Percentiles rank a stretch among this genome's conserved stretches.
phyloP scores from a whole-genome alignment of 2,329 filamentous ascomycete species.

The Colletotrichum spaethianum region DNA sequence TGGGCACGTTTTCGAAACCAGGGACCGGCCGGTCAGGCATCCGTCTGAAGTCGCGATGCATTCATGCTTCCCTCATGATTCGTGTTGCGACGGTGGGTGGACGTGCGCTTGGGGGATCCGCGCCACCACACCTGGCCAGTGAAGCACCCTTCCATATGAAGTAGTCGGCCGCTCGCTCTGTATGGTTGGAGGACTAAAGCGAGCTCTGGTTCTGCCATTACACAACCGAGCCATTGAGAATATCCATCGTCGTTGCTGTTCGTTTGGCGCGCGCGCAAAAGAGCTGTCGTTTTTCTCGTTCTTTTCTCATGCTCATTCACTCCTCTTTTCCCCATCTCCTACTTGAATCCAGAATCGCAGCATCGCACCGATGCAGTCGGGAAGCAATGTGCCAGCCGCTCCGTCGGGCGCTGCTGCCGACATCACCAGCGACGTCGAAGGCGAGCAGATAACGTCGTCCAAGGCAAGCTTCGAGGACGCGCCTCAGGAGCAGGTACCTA shows the following conservation, averaged over 20 bases:
- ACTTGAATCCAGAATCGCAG: background rate
- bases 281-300: slow-evolving; percentile 27
- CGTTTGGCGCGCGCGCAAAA: slow-evolving; percentile 27
- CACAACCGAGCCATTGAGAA: slow-evolving; percentile 18
- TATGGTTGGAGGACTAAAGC: slow-evolving; percentile 1
- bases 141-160: slow-evolving; percentile 39
- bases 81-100: slow-evolving; percentile 38
- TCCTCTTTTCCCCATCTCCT: background rate
- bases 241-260: slow-evolving; percentile 29
- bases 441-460: slow-evolving; percentile 32
- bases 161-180: slow-evolving; percentile 25
- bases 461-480: slow-evolving; percentile 39
- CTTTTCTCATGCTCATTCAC: background rate
- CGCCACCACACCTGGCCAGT: slow-evolving; percentile 20
- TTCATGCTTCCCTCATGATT: slow-evolving; percentile 40
- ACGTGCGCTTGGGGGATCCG: slow-evolving; percentile 36
- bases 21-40: slow-evolving; percentile 40
- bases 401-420: slow-evolving; percentile 23
- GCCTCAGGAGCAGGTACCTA: slow-evolving; percentile 28
- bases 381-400: slow-evolving; percentile 16
- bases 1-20: slow-evolving; percentile 41
- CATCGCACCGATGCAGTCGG: slow-evolving; percentile 26
- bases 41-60: slow-evolving; percentile 39
- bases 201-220: slow-evolving; percentile 34
- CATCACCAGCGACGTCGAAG: slow-evolving; percentile 21